Evolutionary conservation across 2,329 filamentous ascomycete genomes (phyloP), one percentile per base, ranked within the genome.

Genomic region (Chaetomium olivaceum): DNA sequence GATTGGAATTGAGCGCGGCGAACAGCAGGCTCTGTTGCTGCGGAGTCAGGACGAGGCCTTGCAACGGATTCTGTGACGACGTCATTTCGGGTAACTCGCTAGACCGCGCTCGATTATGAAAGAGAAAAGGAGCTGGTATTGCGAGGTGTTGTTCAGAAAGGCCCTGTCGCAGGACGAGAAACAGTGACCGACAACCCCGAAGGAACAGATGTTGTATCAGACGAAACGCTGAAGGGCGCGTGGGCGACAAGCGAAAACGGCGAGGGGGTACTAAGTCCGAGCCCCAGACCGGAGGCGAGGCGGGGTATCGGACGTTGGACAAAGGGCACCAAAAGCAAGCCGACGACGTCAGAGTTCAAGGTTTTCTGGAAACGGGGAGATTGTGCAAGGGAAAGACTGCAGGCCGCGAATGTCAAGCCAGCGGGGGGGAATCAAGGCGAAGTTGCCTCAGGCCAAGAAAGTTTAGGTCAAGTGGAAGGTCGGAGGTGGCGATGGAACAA

Each of bases 11-110:
- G 71, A 94, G 86, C 55, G 91, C 90, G 66, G 89, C 89, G 69
- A 91, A 88, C 54, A 94, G 83, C 66, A 93, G 82, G 73, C 86
- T 88, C 81, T 93, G 90, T 77, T 94, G 90, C 74, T 91, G 87
- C 68, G 88, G 88, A 67, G 89, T 91, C 71, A 93, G 84, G 74
- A 89, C 87, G 76, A 91, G 89, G 74, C 85, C 84, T 68, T 79
- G 78, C 67, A 81, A 78, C 69, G 82, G 80, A 66, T 80, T 76
- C 62, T 78, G 79, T 63, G 82, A 80, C 71, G 82, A 84, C 68
- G 84, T 79, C 85, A 87, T 87, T 63, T 72, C 71, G 73, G 71
- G 63, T 62, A 61, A 68, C 43, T 58, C 36, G 61, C 58, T 33
- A 8, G 29, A 33, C 58, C 11, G 58, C 31, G 43, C 25, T 57